Evolutionary conservation across 495 filamentous ascomycete species (phyloP).

Genomic region (Aspergillus cavernicola): DNA sequence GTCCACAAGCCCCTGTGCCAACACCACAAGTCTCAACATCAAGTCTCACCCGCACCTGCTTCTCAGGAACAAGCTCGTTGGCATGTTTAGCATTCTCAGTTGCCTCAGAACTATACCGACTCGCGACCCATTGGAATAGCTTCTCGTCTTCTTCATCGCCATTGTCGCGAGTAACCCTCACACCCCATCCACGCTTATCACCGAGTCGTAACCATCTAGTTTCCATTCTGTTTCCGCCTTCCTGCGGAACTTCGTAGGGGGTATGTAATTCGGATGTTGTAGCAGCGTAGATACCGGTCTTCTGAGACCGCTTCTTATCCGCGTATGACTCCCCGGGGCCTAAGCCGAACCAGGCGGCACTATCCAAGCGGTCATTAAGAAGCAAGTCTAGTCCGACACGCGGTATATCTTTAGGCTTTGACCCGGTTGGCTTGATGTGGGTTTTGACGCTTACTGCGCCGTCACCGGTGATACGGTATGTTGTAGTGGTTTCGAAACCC

Average conservation of each 20-base stretch:
- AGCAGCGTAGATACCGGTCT: conserved; percentile 45
- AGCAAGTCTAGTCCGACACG: conserved; percentile 53
- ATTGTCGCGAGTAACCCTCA: conserved; percentile 24
- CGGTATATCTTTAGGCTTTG: conserved; percentile 51
- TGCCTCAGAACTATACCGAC: conserved; percentile 47
- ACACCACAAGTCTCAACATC: conserved; percentile 56
- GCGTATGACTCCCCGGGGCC: conserved; percentile 62
- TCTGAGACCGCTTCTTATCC: conserved; percentile 57
- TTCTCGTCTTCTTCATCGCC: conserved; percentile 1
- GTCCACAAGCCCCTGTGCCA: conserved; percentile 61
- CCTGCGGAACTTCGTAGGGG: conserved; percentile 61
- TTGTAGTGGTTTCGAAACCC: conserved; percentile 47
- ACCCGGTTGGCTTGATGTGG: conserved; percentile 37
- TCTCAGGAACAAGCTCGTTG: conserved; percentile 52
- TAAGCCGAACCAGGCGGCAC: conserved; percentile 55
- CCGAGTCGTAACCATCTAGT: conserved; percentile 53
- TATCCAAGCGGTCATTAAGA: conserved; percentile 33
- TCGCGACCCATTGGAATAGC: conserved; percentile 47
- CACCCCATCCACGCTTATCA: conserved; percentile 29
- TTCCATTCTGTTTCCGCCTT: conserved; percentile 59
- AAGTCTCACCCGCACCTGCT: conserved; percentile 54
- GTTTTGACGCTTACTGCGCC: conserved; percentile 37
- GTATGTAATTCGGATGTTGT: conserved; percentile 46
- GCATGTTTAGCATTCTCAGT: conserved; percentile 57
- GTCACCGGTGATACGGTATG: conserved; percentile 43